These are phyloP conservation scores for Colletotrichum lindemuthianum DNA, from an alignment of 2,329 filamentous ascomycete genomes.

Conservation along the genomic window DNA sequence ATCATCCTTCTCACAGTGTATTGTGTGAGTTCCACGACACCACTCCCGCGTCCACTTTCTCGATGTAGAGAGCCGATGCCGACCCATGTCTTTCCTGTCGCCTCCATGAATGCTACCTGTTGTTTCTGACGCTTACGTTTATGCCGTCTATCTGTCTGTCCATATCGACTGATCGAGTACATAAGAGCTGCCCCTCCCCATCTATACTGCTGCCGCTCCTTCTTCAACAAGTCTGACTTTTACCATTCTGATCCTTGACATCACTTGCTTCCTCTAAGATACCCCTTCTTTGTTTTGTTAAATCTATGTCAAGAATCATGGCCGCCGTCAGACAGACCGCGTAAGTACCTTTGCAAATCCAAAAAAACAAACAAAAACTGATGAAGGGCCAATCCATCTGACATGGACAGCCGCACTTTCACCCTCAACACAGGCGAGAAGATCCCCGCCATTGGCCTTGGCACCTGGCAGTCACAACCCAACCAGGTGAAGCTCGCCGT, in stretches of 20 bases:
- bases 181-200: constrained; percentile 24
- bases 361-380: background rate
- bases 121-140: background rate
- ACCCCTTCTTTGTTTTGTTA: constrained; percentile 4
- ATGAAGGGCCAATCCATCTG: background rate
- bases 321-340: constrained; percentile 32
- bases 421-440: constrained; percentile 80
- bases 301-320: constrained; percentile 18
- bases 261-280: constrained; percentile 18
- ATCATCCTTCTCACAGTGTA: too few relatives aligned
- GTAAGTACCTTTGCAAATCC: constrained; percentile 5
- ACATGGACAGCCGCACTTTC: constrained; percentile 60
- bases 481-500: constrained; percentile 77
- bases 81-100: too few relatives aligned
- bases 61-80: too few relatives aligned
- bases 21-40: too few relatives aligned
- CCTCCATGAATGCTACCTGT: constrained; percentile 7
- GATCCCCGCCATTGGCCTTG: constrained; percentile 80
- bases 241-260: background rate
- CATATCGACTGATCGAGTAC: constrained; percentile 12
- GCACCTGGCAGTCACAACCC: constrained; percentile 81
- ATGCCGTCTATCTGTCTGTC: constrained; percentile 2
- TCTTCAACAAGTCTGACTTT: constrained; percentile 1
- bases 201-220: background rate
- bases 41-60: too few relatives aligned